Base-by-base conservation (phyloP, 2,329 filamentous ascomycete species). In the Beauveria bassiana region DNA sequence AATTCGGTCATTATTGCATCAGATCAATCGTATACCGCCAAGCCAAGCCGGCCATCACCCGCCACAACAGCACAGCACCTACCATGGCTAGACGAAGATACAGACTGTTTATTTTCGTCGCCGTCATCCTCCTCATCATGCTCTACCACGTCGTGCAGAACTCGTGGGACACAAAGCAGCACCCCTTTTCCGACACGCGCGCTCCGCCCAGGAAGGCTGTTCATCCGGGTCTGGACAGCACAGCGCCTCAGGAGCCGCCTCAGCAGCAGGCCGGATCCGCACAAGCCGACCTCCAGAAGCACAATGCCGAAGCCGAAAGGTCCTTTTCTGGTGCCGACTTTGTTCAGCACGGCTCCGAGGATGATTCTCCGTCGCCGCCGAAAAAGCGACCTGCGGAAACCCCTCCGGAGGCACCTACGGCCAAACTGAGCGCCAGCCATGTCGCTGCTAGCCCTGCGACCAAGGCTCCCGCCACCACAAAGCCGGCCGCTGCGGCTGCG, bases 51-150 rank as follows among this genome's bases (percentile, higher is more conserved):
- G 22, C 46, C 47, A 20, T 5, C 7, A 47, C 18, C 4, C 18
- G 22, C 24, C 9, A 34, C 51, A n/a, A 40, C 12, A 14, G 18
- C 54, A 46, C 34, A 26, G 9, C 47, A n/a, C 14, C 47, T 66
- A 72, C 68, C 67, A 85, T 88, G 80, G 72, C 83, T 62, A 82
- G 86, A 57, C 78, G 86, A 67, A 78, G 85, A 70, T 87, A 87
- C 68, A 81, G 86, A 63, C 76, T 86, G 62, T 85, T 87, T 64
- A 71, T 84, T 40, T 70, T 84, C 64, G 80, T 81, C 66, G 79
- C 84, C 60, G 72, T 82, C 64, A 70, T 86, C 61, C 72, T 84
- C 55, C 72, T 85, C 55, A 75, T 87, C 63, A 76, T 83, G 58
- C 72, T 85, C 57, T 81, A 81, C 68, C 80, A 80, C 63, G 71